A percentile compares a stretch with the other conserved stretches of the same genome.
These are phyloP conservation scores for Scleromitrula shiraiana DNA, from an alignment of 2,329 filamentous ascomycete genomes.

Conservation along the genomic window DNA sequence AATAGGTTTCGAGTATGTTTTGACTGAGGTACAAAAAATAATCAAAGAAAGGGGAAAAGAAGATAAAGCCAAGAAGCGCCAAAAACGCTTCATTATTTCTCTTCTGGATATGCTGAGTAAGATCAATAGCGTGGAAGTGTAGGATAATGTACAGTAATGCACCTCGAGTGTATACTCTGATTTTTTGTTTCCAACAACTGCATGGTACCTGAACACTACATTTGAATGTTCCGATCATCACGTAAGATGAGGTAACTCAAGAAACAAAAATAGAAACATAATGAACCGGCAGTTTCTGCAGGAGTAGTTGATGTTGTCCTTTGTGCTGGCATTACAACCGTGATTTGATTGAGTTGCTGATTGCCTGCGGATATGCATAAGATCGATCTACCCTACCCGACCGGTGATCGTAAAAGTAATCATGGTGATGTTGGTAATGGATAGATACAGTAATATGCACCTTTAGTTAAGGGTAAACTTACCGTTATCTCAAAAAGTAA, in stretches of 20 bases:
- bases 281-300: slow-evolving; percentile 1
- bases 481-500: not conserved
- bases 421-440: not conserved
- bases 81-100: not conserved
- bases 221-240: slow-evolving; percentile 4
- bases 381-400: slow-evolving; percentile 11
- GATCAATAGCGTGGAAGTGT: slow-evolving; percentile 3
- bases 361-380: slow-evolving; percentile 6
- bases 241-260: slow-evolving; percentile 5
- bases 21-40: not conserved
- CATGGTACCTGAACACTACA: slow-evolving; percentile 6
- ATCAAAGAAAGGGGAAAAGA: not conserved
- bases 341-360: not conserved
- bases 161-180: not conserved
- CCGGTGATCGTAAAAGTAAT: not conserved
- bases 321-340: not conserved
- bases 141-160: not conserved
- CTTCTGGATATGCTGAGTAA: slow-evolving; percentile 4
- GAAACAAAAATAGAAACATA: slow-evolving; percentile 10
- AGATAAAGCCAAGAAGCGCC: not conserved
- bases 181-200: slow-evolving; percentile 1
- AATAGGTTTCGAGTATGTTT: slow-evolving; percentile 13
- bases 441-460: too few relatives aligned
- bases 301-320: slow-evolving; percentile 4
- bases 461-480: not conserved